These are phyloP conservation scores for Entrophospora sp. DNA, from an alignment of 192 early-diverging fungal species.

Conservation along the genomic window DNA sequence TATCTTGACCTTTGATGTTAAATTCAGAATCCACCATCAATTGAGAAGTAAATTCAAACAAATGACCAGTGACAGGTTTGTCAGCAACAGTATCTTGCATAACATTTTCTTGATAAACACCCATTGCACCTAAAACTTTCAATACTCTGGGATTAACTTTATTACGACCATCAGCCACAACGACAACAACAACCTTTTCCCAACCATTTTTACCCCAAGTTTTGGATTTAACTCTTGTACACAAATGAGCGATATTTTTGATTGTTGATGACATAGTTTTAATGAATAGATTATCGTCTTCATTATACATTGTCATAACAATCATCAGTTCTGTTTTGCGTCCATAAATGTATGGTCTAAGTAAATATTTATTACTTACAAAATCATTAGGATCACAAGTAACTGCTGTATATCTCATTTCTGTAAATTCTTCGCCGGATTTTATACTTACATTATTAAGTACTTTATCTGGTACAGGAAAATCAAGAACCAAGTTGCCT, in stretches of 20 bases:
- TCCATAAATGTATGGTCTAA: slow-evolving; percentile 51
- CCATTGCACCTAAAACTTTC: slow-evolving; percentile 63
- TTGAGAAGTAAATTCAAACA: slow-evolving; percentile 70
- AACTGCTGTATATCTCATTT: slow-evolving; percentile 89
- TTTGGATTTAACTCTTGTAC: slow-evolving; percentile 61
- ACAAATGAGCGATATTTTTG: slow-evolving; percentile 88
- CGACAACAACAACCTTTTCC: slow-evolving; percentile 74
- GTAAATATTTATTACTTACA: slow-evolving; percentile 55
- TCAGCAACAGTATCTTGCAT: slow-evolving; percentile 55
- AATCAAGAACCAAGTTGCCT: slow-evolving; percentile 66
- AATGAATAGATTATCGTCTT: no score
- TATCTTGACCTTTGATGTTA: slow-evolving; percentile 54
- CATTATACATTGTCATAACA: slow-evolving; percentile 75
- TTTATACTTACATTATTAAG: slow-evolving; percentile 40
- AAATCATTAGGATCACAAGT: slow-evolving; percentile 86
- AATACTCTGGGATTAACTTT: slow-evolving; percentile 64
- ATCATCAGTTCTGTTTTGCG: slow-evolving; percentile 69
- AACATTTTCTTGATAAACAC: slow-evolving; percentile 71
- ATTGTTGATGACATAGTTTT: no score
- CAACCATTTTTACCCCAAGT: slow-evolving; percentile 67
- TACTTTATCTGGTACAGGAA: slow-evolving; percentile 51
- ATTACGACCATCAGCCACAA: slow-evolving; percentile 72
- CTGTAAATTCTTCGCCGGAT: slow-evolving; percentile 72
- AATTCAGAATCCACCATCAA: slow-evolving; percentile 60
- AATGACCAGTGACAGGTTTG: slow-evolving; percentile 56